Evolutionary conservation across 1,139 yeast species (phyloP).

Genomic region (Geotrichum bryndzae): DNA sequence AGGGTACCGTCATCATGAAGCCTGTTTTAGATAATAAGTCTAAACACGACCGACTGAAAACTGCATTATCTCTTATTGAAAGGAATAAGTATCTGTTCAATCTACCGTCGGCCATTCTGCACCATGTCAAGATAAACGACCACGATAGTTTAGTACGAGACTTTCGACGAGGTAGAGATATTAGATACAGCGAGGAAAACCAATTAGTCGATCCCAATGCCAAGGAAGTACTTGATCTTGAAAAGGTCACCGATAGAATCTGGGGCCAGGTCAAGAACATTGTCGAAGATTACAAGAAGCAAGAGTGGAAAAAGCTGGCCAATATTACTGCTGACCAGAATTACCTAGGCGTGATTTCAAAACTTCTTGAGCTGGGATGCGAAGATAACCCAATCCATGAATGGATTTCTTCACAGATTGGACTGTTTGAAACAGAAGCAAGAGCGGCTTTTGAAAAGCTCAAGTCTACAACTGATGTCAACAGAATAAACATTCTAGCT

Average conservation of each 20-base stretch:
- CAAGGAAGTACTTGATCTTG: constrained; percentile 9
- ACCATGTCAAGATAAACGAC: constrained; percentile 52
- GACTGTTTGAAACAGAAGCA: constrained; percentile 38
- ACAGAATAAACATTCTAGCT: constrained; percentile 31
- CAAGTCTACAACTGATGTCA: constrained; percentile 30
- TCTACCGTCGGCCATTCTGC: constrained; percentile 56
- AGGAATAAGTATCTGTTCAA: constrained; percentile 61
- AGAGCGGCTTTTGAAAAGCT: constrained; percentile 39
- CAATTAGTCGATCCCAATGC: constrained; percentile 1
- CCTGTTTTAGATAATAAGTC: constrained; percentile 66
- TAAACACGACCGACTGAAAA: constrained; percentile 53
- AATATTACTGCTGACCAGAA: constrained; percentile 39
- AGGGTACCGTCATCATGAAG: constrained; percentile 62
- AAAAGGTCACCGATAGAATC: constrained; percentile 44
- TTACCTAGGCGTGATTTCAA: constrained; percentile 52
- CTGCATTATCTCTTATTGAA: constrained; percentile 58
- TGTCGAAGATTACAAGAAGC: constrained; percentile 57
- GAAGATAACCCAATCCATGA: constrained; percentile 59
- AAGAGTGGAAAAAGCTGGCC: constrained; percentile 55
- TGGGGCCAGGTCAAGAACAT: constrained; percentile 65
- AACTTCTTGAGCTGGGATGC: constrained; percentile 53
- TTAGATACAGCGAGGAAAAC: constrained; percentile 29
- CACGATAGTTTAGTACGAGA: constrained; percentile 68
- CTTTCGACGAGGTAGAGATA: constrained; percentile 52
- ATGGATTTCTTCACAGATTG: constrained; percentile 50